Percentiles rank a stretch among this genome's conserved stretches.
Evolutionary conservation across 257 asterid genomes (phyloP).

Genomic region (Vinca minor): DNA sequence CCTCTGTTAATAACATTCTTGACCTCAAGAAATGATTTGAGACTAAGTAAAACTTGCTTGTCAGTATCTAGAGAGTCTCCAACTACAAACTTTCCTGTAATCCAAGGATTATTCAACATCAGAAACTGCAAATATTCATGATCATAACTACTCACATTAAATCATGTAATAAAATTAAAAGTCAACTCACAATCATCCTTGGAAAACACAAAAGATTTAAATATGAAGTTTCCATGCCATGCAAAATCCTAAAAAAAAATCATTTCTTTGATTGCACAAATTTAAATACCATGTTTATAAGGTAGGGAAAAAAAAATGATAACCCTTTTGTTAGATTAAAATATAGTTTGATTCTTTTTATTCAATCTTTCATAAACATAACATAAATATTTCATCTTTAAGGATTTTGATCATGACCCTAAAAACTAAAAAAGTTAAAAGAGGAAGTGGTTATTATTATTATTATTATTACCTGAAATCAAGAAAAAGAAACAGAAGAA

Average conservation of each 20-base stretch:
- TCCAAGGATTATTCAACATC: not conserved
- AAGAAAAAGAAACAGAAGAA: constrained; percentile 43
- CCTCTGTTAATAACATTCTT: constrained; percentile 54
- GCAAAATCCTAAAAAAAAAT: not conserved
- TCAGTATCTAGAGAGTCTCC: constrained; percentile 58
- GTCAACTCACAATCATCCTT: constrained; percentile 28
- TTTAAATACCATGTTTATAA: too few relatives aligned
- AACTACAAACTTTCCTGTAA: constrained; percentile 46
- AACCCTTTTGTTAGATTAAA: not conserved
- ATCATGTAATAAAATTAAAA: constrained; percentile 2
- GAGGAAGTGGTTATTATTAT: too few relatives aligned
- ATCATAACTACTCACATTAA: not conserved
- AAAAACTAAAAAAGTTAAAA: not conserved
- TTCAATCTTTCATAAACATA: not conserved
- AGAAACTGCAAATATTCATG: not conserved
- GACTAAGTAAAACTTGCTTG: constrained; percentile 43
- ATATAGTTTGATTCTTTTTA: not conserved
- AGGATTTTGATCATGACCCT: too few relatives aligned
- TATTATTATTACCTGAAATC: constrained; percentile 38
- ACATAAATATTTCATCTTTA: not conserved
- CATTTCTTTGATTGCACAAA: not conserved
- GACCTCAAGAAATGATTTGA: constrained; percentile 40
- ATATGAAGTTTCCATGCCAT: not conserved
- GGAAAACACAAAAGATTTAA: constrained; percentile 18
- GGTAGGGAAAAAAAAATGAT: too few relatives aligned